A percentile compares a stretch with the other conserved stretches of the same genome.
These are phyloP conservation scores for Trifolium pratense DNA, from an alignment of 306 rosid genomes.

Conservation along the genomic window DNA sequence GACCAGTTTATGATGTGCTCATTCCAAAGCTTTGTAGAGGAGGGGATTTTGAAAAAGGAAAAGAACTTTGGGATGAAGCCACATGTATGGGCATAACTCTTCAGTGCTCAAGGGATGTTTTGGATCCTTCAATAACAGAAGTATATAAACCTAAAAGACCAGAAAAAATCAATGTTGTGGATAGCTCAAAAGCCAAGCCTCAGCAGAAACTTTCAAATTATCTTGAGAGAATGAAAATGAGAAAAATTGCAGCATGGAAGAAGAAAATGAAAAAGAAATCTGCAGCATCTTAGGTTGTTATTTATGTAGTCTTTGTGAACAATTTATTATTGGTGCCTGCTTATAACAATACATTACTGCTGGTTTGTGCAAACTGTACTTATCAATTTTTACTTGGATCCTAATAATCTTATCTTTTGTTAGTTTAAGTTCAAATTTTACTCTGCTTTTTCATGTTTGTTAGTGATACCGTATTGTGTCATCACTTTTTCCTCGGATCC, in stretches of 20 bases:
- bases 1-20: constrained; percentile 84
- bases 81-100: constrained; percentile 61
- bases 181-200: constrained; percentile 41
- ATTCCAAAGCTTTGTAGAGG: constrained; percentile 78
- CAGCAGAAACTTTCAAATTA: constrained; percentile 41
- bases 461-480: not conserved
- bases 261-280: constrained; percentile 32
- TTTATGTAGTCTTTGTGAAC: constrained; percentile 30
- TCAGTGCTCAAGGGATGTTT: constrained; percentile 60
- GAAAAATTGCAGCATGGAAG: constrained; percentile 30
- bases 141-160: constrained; percentile 65
- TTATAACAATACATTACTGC: constrained; percentile 11
- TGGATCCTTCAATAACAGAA: constrained; percentile 79
- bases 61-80: constrained; percentile 85
- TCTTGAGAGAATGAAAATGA: constrained; percentile 44
- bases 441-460: not conserved
- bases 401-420: constrained; percentile 19
- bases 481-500: not conserved
- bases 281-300: constrained; percentile 27
- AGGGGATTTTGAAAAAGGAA: constrained; percentile 77
- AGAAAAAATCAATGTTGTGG: constrained; percentile 48
- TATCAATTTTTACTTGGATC: no score
- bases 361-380: not conserved
- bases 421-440: constrained; percentile 8
- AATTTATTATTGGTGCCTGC: constrained; percentile 18